Evolutionary conservation across 257 asterid genomes (phyloP), one percentile per base, ranked within the genome.

Genomic region (Leonotis leonurus): DNA sequence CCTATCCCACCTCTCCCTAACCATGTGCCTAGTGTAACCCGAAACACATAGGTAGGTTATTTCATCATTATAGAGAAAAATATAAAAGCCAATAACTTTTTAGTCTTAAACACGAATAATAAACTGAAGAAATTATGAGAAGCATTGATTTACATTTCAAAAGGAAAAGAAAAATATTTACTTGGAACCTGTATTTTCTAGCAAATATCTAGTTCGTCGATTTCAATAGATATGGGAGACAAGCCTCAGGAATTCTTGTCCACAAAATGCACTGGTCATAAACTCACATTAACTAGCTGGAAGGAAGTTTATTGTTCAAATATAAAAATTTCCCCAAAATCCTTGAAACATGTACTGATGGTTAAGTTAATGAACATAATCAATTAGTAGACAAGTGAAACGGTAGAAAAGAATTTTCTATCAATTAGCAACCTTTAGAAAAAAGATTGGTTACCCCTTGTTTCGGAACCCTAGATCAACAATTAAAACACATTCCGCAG

Each of bases 1-100:
- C 56, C 29, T 39, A 25, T 16, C 51, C 68, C 33, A 32, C 59
- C 58, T 46, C 54, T 50, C 49, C 54, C 20, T 57, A 37, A 13
- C 18, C 30, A 52, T 52, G 35, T 66, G 55, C 54, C 36, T 54
- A 44, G 35, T 48, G 46, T 37, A 62, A 67, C 70, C 59, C 68
- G 48, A 21, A 68, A 39, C 9, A 17, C 69, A 63, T 54, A 44
- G 6, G 20, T 56, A 52, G 12, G n/a, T 29, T 35, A 13, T 36
- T 13, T 11, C 11, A 3, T 45, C 50, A 60, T 51, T 25, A 37
- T 24, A 55, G 24, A 57, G 14, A 59, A 54, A 37, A 61, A n/a
- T 9, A 60, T 54, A 29, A 49, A 40, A 53, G 32, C 20, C 1
- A 33, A 44, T 22, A 65, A 40, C 22, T 21, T 24, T 65, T 44